A percentile compares a stretch with the other conserved stretches of the same genome.
phyloP scores from a whole-genome alignment of 2,329 filamentous ascomycete genomes.

The Colletotrichum sp. region DNA sequence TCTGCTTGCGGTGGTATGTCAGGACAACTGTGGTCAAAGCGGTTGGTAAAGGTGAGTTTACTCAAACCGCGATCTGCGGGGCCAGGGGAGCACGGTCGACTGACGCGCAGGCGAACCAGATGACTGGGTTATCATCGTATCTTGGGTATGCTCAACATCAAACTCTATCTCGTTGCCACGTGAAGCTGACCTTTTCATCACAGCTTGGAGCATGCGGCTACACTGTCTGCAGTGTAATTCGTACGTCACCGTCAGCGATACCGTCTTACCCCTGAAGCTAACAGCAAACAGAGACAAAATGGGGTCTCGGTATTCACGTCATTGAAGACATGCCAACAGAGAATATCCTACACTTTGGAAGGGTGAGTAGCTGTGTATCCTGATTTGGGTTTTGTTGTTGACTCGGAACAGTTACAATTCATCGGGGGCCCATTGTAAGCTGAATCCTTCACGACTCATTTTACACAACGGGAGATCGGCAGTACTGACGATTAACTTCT shows the following conservation, averaged over 20 bases:
- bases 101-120: conserved; percentile 3
- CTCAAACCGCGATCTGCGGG: not conserved
- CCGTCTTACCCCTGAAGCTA: not conserved
- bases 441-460: not conserved
- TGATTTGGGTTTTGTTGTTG: accelerated
- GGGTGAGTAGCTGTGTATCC: conserved; percentile 12
- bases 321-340: conserved; percentile 39
- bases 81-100: not conserved
- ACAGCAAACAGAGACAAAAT: conserved; percentile 42
- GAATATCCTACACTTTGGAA: conserved; percentile 42
- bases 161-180: not conserved
- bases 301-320: conserved; percentile 40
- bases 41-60: conserved; percentile 27
- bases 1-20: conserved; percentile 38
- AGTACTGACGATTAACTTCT: not conserved
- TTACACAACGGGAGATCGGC: not conserved
- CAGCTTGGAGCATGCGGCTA: conserved; percentile 38
- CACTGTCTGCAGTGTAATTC: conserved; percentile 36
- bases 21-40: conserved; percentile 36
- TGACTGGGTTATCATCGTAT: conserved; percentile 23
- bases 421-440: conserved; percentile 46
- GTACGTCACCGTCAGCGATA: conserved; percentile 28
- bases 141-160: conserved; percentile 28
- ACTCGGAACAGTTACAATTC: conserved; percentile 35
- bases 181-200: not conserved